These are phyloP conservation scores for Lumnitzera racemosa DNA, from an alignment of 345 rosid species.

Conservation along the genomic window DNA sequence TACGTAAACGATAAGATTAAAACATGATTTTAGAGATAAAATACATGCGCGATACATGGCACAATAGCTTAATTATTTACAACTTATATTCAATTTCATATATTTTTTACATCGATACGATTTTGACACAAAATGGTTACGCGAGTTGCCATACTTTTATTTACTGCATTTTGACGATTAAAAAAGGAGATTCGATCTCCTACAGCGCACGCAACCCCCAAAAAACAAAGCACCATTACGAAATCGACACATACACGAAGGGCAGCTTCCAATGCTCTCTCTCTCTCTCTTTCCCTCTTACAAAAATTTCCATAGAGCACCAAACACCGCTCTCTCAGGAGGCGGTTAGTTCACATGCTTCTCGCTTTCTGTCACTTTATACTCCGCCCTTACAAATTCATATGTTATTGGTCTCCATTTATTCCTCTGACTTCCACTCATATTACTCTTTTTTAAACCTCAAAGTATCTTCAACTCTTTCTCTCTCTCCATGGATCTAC, in stretches of 20 bases:
- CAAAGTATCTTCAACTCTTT: not conserved
- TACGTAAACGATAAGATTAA: too few species aligned
- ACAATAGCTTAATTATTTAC: too few species aligned
- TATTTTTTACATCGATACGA: too few species aligned
- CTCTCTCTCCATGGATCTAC: conserved; percentile 4
- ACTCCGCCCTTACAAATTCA: too few species aligned
- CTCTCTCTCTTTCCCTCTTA: not conserved
- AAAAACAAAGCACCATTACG: conserved; percentile 5
- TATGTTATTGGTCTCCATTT: not conserved
- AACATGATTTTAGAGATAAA: too few species aligned
- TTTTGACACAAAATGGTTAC: too few species aligned
- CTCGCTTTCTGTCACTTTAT: not conserved
- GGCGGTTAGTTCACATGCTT: conserved; percentile 5
- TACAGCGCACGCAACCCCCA: conserved; percentile 9
- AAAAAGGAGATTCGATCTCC: conserved; percentile 7
- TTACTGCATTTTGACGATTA: too few species aligned
- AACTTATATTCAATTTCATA: too few species aligned
- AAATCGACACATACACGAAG: not conserved
- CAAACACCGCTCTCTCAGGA: not conserved
- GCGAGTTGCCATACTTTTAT: too few species aligned
- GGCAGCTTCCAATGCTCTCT: not conserved
- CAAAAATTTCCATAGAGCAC: not conserved
- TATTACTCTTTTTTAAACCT: too few species aligned
- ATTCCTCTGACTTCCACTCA: conserved; percentile 1
- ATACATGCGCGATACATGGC: too few species aligned